These are phyloP conservation scores for Westerdykella aurantiaca DNA, from an alignment of 2,329 filamentous ascomycete species.

Conservation along the genomic window DNA sequence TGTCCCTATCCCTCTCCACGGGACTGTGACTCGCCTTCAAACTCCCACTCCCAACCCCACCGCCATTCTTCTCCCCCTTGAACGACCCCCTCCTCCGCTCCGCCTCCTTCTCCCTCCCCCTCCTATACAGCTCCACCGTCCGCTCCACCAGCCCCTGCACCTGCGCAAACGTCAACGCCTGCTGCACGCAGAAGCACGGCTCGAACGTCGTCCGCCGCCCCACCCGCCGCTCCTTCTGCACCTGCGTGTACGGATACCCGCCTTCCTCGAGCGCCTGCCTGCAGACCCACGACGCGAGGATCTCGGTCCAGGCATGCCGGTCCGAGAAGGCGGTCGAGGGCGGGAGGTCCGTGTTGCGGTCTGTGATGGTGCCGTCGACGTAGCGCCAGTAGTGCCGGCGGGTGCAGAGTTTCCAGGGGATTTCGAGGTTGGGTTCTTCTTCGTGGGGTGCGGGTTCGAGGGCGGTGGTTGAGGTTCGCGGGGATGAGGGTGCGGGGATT, in stretches of 20 bases:
- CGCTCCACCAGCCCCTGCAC: conserved; percentile 34
- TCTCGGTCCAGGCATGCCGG: conserved; percentile 31
- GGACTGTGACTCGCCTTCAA: not conserved
- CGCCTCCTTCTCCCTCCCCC: not conserved
- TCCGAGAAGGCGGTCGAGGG: conserved; percentile 24
- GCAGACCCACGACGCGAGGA: conserved; percentile 36
- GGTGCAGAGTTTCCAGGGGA: conserved; percentile 34
- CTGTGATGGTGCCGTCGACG: conserved; percentile 27
- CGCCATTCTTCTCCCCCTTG: not conserved
- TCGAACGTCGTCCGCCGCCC: conserved; percentile 30
- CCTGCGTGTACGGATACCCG: conserved; percentile 22
- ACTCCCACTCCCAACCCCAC: too few species aligned
- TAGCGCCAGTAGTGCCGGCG: conserved; percentile 32
- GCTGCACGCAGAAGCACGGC: conserved; percentile 32
- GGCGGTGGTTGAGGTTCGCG: conserved; percentile 20
- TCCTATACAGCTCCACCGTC: conserved; percentile 34
- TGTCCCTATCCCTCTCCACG: not conserved
- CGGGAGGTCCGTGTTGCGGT: conserved; percentile 25
- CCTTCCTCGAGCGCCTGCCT: conserved; percentile 34
- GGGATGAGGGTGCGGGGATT: conserved; percentile 18
- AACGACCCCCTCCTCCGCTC: not conserved
- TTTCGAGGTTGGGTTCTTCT: conserved; percentile 26
- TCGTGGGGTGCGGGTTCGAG: conserved; percentile 29
- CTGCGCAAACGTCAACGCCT: conserved; percentile 31
- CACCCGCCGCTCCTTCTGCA: conserved; percentile 30